Conservation (phyloP, 2,329 filamentous ascomycete genomes). For the Colletotrichum sp. region DNA sequence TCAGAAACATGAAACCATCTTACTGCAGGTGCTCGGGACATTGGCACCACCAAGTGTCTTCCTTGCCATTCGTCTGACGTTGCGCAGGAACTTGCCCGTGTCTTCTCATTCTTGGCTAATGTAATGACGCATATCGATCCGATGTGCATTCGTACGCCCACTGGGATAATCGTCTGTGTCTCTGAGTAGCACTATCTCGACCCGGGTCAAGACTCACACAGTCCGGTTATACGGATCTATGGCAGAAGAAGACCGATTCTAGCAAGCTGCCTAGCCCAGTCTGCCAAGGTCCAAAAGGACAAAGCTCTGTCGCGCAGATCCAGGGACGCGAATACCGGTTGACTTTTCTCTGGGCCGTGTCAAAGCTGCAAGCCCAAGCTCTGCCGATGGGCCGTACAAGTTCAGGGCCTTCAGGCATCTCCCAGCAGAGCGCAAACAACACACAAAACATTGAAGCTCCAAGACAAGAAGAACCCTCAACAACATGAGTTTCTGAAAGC, state of each 20-base stretch:
- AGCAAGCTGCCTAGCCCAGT: not conserved
- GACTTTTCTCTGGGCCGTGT: not conserved
- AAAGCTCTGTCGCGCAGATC: not conserved
- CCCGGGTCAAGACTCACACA: not conserved
- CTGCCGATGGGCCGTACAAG: not conserved
- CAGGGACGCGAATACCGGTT: not conserved
- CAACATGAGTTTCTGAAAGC: not conserved
- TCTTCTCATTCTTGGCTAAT: not conserved
- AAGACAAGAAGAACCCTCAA: not conserved
- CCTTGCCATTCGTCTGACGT: not conserved
- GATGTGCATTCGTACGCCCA: not conserved
- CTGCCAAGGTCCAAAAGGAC: not conserved
- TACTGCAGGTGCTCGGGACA: conserved; percentile 6
- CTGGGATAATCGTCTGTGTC: not conserved
- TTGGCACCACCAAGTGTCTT: not conserved
- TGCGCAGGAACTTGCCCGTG: not conserved
- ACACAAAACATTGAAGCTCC: not conserved
- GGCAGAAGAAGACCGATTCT: not conserved
- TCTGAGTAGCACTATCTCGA: not conserved
- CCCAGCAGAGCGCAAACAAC: not conserved
- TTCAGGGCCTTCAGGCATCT: not conserved
- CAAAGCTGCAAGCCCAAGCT: conserved; percentile 1
- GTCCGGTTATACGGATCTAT: not conserved
- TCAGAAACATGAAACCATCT: conserved; percentile 14
- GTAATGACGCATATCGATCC: conserved; percentile 1